Evolutionary conservation across 768 basidiomycete genomes (phyloP), one percentile per base, ranked within the genome.

Genomic region (Leccinum olivaceopallidum): DNA sequence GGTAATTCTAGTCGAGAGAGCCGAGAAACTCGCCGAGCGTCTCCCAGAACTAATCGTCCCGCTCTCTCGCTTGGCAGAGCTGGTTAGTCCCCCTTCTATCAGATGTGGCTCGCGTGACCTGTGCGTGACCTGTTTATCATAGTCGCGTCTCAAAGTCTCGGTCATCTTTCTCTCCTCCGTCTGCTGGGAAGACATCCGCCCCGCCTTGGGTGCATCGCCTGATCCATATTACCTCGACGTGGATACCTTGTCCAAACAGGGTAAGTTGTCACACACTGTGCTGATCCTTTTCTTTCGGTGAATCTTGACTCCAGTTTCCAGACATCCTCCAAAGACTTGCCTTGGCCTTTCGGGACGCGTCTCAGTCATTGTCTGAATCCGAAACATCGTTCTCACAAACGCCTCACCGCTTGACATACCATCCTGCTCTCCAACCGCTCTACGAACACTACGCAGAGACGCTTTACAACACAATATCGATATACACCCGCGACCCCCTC

Each of bases 121-220:
- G 32, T 56, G 53, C 50, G 20, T 66, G 42, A 42, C 28, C 56
- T 58, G 32, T 56, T 87, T 47, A 6, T 47, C 57, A 44, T 61
- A 92, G 90, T 75, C 88, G 14, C 80, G 76, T 56, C 71, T 88
- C 9, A 82, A 86, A 30, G 63, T 92, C 32, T 81, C 80, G 2
- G 82, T 86, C 0, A 75, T 92, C 5, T 80, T 91, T 54, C 67
- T 89, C 18, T 92, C 90, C 2, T 80, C 82, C 55, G 79, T 83
- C 9, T 78, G 79, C 14, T 93, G 92, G 91, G 83, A 86, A 56
- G 84, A 89, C 60, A 80, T 91, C 53, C 81, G 83, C n/a, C 90
- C 89, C 2, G 72, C 85, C 0, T 71, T 87, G 1, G 89, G 88
- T 8, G 86, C 88, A 6, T 81, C 89, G 3, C 84, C 86, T 1